Conservation (phyloP, 2,329 filamentous ascomycete species). For the Alternaria incomplexa region DNA sequence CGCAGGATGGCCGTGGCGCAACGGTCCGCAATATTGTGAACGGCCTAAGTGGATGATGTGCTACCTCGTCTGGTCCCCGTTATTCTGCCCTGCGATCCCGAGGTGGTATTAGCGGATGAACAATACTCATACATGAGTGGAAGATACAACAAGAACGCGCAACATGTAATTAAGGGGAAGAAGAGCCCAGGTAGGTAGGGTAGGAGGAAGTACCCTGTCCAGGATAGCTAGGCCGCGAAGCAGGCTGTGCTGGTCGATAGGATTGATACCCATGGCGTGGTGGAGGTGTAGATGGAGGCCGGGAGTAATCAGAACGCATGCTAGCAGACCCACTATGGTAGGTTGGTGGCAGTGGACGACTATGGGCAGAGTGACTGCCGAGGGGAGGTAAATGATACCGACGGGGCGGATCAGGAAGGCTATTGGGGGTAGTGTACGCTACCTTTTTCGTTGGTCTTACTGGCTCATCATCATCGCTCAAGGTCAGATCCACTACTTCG, state of each 20-base stretch:
- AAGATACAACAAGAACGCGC: constrained; percentile 15
- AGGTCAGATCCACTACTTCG: constrained; percentile 57
- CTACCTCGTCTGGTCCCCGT: constrained; percentile 39
- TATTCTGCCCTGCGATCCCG: constrained; percentile 25
- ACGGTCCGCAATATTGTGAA: not conserved
- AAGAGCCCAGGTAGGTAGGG: constrained; percentile 33
- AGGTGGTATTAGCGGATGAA: constrained; percentile 29
- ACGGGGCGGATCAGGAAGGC: constrained; percentile 39
- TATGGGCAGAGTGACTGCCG: constrained; percentile 17
- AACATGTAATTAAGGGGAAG: constrained; percentile 31
- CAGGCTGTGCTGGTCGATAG: constrained; percentile 31
- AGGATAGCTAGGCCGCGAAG: constrained; percentile 26
- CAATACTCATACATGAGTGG: constrained; percentile 19
- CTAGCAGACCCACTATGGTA: constrained; percentile 21
- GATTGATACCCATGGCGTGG: constrained; percentile 17
- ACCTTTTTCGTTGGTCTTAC: constrained; percentile 48
- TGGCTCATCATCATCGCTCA: constrained; percentile 56
- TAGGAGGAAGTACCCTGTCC: constrained; percentile 35
- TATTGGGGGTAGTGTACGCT: constrained; percentile 49
- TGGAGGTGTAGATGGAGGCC: constrained; percentile 30
- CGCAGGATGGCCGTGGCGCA: not conserved
- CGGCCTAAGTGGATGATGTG: constrained; percentile 1
- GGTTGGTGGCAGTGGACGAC: constrained; percentile 22
- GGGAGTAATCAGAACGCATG: constrained; percentile 25
- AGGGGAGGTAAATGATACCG: constrained; percentile 37